These are phyloP conservation scores for Chrysosporium keratinophilum DNA, from an alignment of 2,329 filamentous ascomycete species.

Conservation along the genomic window DNA sequence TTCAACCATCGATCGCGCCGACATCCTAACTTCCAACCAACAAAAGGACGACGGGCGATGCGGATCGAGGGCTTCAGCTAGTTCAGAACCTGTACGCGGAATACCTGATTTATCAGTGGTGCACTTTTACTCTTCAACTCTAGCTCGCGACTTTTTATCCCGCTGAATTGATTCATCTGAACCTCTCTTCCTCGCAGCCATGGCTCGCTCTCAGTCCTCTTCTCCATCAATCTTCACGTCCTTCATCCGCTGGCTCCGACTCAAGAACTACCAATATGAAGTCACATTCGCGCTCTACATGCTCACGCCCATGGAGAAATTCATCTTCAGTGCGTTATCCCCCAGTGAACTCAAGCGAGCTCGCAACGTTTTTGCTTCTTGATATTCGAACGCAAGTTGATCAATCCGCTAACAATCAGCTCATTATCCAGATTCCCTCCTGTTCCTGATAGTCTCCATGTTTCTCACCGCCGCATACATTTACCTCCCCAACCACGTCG, in stretches of 20 bases:
- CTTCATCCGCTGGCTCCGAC: conserved; percentile 72
- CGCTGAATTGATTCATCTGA: no score
- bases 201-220: conserved; percentile 14
- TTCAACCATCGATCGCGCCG: no score
- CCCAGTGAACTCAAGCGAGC: background rate
- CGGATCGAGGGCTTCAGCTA: no score
- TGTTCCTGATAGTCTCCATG: conserved; percentile 82
- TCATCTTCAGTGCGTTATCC: conserved; percentile 73
- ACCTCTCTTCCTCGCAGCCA: background rate
- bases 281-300: conserved; percentile 96
- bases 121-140: no score
- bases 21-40: no score
- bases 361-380: background rate
- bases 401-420: conserved; percentile 1
- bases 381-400: background rate
- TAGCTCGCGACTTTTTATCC: no score
- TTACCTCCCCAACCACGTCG: conserved; percentile 87
- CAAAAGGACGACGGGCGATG: no score
- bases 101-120: no score
- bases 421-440: conserved; percentile 59
- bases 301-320: conserved; percentile 91
- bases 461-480: conserved; percentile 76
- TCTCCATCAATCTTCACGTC: conserved; percentile 37
- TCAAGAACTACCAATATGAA: conserved; percentile 97
- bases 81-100: no score